A percentile compares a stretch with the other conserved stretches of the same genome.
These are phyloP conservation scores for Suillus subaureus DNA, from an alignment of 768 basidiomycete genomes.

Conservation along the genomic window DNA sequence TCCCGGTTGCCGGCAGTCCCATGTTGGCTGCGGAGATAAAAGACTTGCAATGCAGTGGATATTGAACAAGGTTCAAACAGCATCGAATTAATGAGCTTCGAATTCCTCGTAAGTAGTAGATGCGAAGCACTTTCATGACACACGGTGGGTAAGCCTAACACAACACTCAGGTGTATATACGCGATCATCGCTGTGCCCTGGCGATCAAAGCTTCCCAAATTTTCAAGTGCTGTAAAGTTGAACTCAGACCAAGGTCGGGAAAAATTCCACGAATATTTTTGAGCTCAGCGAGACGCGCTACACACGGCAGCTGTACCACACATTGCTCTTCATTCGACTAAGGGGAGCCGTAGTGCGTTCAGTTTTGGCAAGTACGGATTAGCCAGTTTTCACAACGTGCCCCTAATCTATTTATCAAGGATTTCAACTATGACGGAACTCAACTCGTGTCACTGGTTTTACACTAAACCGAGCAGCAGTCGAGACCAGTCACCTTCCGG, in stretches of 20 bases:
- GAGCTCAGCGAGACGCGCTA: constrained; percentile 2
- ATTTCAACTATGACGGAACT: not conserved
- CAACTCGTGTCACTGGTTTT: not conserved
- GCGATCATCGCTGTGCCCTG: not conserved
- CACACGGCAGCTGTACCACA: not conserved
- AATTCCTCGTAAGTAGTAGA: not conserved
- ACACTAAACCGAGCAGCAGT: not conserved
- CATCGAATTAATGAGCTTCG: constrained; percentile 8
- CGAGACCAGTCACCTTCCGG: not conserved
- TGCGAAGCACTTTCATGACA: not conserved
- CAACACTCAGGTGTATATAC: not conserved
- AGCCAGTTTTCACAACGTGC: not conserved
- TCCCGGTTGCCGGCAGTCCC: not conserved
- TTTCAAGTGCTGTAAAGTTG: not conserved
- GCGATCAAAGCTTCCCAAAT: not conserved
- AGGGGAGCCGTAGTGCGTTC: not conserved
- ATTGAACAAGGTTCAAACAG: constrained; percentile 6
- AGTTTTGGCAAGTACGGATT: not conserved
- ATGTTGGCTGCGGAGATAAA: constrained; percentile 1
- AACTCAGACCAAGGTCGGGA: not conserved
- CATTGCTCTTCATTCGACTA: too few species aligned
- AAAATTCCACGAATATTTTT: not conserved
- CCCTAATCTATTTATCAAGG: not conserved
- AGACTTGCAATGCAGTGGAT: too few species aligned
- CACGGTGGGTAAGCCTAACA: not conserved